These are phyloP conservation scores for Boletus tylopilopsis DNA, from an alignment of 768 basidiomycete species.

Conservation along the genomic window DNA sequence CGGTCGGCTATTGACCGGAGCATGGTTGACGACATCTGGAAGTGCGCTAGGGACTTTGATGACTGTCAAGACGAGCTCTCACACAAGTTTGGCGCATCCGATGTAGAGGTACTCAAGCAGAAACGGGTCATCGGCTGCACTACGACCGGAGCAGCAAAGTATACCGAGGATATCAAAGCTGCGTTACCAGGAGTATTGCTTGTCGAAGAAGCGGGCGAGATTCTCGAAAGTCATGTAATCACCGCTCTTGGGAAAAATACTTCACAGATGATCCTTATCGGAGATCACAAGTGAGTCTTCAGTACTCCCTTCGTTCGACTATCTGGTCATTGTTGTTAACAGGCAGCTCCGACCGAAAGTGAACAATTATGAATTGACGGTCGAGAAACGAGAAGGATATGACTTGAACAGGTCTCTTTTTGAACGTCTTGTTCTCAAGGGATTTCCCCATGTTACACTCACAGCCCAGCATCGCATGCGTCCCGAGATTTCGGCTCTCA, in stretches of 20 bases:
- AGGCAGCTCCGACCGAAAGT: conserved; percentile 75
- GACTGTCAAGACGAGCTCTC: conserved; percentile 32
- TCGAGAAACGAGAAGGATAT: conserved; percentile 65
- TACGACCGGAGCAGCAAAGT: conserved; percentile 68
- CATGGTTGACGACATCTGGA: conserved; percentile 33
- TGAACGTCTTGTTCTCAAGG: conserved; percentile 59
- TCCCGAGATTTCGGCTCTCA: conserved; percentile 62
- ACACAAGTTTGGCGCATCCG: conserved; percentile 34
- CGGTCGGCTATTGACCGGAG: conserved; percentile 32
- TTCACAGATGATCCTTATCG: conserved; percentile 60
- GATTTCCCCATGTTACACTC: conserved; percentile 59
- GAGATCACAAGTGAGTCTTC: conserved; percentile 66
- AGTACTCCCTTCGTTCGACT: background rate
- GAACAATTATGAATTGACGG: conserved; percentile 58
- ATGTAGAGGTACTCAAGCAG: conserved; percentile 32
- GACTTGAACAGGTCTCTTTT: conserved; percentile 67
- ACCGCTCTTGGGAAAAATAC: conserved; percentile 49
- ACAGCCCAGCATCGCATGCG: conserved; percentile 67
- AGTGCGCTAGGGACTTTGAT: conserved; percentile 38
- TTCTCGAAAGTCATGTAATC: conserved; percentile 62
- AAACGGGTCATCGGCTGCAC: conserved; percentile 66
- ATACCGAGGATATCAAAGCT: conserved; percentile 41
- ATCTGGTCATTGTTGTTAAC: background rate
- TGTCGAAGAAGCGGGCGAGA: conserved; percentile 74
- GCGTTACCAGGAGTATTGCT: conserved; percentile 51